Evolutionary conservation across 2,329 filamentous ascomycete species (phyloP).

Genomic region (Phaeosphaeria sp.): DNA sequence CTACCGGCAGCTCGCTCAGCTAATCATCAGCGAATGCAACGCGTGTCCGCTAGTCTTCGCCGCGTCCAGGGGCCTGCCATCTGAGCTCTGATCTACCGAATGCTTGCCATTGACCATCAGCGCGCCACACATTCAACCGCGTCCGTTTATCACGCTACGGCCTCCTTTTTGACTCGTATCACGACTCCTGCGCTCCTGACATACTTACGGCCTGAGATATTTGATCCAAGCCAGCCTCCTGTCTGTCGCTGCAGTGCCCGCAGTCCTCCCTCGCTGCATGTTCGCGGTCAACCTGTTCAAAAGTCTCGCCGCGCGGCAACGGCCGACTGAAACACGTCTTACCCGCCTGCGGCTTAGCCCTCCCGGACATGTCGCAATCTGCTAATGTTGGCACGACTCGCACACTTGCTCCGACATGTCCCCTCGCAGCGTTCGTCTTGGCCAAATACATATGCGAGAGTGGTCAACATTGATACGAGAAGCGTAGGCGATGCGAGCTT

Average conservation of each 20-base stretch:
- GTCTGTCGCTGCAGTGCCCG: neutral
- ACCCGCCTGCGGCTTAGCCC: conserved; percentile 3
- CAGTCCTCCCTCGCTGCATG: neutral
- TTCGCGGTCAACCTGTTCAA: neutral
- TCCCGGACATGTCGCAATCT: conserved; percentile 9
- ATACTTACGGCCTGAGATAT: neutral
- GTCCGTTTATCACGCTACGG: neutral
- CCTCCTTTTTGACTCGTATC: conserved; percentile 5
- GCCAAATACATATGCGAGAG: neutral
- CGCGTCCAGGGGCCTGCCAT: neutral
- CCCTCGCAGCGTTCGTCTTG: neutral
- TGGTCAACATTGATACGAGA: neutral
- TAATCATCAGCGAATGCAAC: conserved; percentile 7
- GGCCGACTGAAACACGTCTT: conserved; percentile 5
- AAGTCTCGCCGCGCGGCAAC: conserved; percentile 6
- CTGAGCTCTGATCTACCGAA: conserved; percentile 1
- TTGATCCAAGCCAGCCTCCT: neutral
- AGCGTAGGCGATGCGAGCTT: neutral
- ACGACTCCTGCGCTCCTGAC: neutral
- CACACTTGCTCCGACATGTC: neutral
- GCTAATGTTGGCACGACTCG: conserved; percentile 6
- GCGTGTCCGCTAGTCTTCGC: neutral
- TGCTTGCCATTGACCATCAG: neutral
- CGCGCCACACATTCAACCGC: conserved; percentile 3
- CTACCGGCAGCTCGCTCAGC: neutral